Conservation (phyloP, 192 early-diverging fungal genomes). For the Backusella luteola region DNA sequence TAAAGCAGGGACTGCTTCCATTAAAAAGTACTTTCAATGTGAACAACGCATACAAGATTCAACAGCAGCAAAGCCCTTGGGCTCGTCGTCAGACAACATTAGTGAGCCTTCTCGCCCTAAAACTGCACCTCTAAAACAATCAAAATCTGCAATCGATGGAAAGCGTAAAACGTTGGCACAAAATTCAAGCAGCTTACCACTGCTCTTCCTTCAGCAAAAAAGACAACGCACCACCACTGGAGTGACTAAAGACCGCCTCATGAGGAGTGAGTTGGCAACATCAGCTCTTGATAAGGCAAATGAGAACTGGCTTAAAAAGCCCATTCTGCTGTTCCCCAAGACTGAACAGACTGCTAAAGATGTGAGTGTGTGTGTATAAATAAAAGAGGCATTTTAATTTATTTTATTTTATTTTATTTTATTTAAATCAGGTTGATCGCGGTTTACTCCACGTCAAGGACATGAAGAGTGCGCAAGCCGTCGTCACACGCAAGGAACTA, state of each 20-base stretch:
- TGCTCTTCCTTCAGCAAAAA: not conserved
- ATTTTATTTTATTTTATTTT: not conserved
- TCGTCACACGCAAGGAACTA: not conserved
- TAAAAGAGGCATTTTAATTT: not conserved
- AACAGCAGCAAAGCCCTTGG: not conserved
- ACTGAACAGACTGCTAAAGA: not conserved
- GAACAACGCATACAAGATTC: not conserved
- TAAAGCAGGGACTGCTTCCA: not conserved
- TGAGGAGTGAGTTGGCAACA: not conserved
- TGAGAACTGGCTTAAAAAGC: conserved; percentile 10
- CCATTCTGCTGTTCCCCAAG: not conserved
- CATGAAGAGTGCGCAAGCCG: not conserved
- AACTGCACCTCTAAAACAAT: not conserved
- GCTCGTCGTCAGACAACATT: not conserved
- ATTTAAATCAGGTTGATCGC: not conserved
- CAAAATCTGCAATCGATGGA: not conserved
- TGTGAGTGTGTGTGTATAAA: not conserved
- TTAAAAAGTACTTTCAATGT: not conserved
- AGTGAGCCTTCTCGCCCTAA: not conserved
- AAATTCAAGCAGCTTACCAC: not conserved
- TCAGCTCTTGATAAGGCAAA: conserved; percentile 16
- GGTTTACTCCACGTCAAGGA: not conserved
- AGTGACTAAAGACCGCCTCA: not conserved
- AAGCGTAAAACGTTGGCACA: not conserved
- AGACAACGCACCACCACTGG: not conserved